Evolutionary conservation across 2,329 filamentous ascomycete species (phyloP), one percentile per base, ranked within the genome.

Genomic region (Akanthomyces lecanii): DNA sequence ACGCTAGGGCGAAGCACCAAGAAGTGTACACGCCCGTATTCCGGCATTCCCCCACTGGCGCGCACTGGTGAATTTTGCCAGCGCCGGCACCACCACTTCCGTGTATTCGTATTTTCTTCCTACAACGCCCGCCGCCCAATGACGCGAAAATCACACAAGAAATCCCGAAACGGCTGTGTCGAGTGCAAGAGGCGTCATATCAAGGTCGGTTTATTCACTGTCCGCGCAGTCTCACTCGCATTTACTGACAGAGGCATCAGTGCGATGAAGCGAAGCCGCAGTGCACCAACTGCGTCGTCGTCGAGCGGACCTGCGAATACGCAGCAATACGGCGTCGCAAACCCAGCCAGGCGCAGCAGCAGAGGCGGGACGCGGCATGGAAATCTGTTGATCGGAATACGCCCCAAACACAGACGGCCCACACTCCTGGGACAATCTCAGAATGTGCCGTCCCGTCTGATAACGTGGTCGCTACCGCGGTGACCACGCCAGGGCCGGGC

Each of bases 201-300:
- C n/a, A 75, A 74, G 65, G 71, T 71, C 62, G 54, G 68, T 8
- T 11, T 21, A 21, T 33, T 25, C n/a, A 4, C 11, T 14, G 11
- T 8, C 30, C 14, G 38, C 33, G 21, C 12, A 30, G 18, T 6
- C 25, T 5, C 5, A 18, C 28, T 21, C 23, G 23, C 16, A 18
- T 25, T 54, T n/a, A 36, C 61, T 63, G 14, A 56, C 60, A n/a
- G 11, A 5, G 18, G 51, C 68, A 68, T 67, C 57, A 76, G 74
- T 76, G 74, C 58, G 74, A 76, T 36, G 74, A 76, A 36, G 67
- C 70, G 64, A 73, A 73, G 2, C 74, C 74, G 28, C 74, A 73
- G 5, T 76, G 74, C 55, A 64, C 72, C 14, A 72, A 74, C 45
- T 76, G 74, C 59, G 64, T 69, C 16, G 66, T 70, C 14, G 55